phyloP scores from a whole-genome alignment of 2,329 filamentous ascomycete species.

The Colletotrichum musae region DNA sequence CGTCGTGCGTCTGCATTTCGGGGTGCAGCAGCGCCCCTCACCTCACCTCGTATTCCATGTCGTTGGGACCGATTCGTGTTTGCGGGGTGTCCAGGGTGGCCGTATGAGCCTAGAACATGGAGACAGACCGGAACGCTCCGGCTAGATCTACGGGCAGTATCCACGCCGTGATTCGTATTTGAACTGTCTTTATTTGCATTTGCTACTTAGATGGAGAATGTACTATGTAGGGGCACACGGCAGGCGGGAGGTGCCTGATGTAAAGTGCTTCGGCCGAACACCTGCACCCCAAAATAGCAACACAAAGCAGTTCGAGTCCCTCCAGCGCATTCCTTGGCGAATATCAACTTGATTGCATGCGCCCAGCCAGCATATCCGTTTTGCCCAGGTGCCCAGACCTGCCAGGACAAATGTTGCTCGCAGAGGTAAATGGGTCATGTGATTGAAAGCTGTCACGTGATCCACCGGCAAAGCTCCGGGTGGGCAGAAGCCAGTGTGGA shows the following conservation, averaged over 20 bases:
- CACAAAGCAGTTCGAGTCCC: not conserved
- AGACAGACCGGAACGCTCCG: conserved; percentile 8
- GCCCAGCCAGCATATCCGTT: conserved; percentile 1
- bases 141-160: conserved; percentile 18
- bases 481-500: conserved; percentile 25
- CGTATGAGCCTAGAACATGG: conserved; percentile 19
- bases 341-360: not conserved
- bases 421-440: conserved; percentile 14
- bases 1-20: conserved; percentile 2
- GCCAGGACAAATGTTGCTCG: not conserved
- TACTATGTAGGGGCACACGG: not conserved
- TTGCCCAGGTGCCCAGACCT: conserved; percentile 20
- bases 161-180: conserved; percentile 12
- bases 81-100: conserved; percentile 32
- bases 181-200: not conserved
- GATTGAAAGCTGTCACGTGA: not conserved
- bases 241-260: not conserved
- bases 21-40: conserved; percentile 22
- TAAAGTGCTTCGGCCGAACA: not conserved
- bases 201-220: not conserved
- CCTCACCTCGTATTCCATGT: conserved; percentile 24
- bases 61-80: conserved; percentile 33
- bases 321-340: not conserved
- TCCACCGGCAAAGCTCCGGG: not conserved
- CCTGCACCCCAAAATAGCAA: not conserved